Percentiles rank a stretch among this genome's conserved stretches.
Evolutionary conservation across 768 basidiomycete genomes (phyloP).

Genomic region (Baorangia bicolor): DNA sequence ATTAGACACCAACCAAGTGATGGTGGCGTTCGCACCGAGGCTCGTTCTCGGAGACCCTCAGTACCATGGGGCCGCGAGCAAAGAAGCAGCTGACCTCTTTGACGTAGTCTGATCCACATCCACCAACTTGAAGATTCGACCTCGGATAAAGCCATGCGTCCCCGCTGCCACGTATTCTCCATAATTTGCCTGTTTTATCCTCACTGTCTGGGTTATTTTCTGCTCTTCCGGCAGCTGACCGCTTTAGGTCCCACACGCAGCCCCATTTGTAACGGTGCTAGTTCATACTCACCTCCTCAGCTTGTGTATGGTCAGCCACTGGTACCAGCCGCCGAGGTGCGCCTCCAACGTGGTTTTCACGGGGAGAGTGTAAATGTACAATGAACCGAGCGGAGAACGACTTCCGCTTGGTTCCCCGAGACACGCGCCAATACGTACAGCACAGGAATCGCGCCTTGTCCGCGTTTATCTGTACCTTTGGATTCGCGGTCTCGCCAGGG

Average conservation of each 20-base stretch:
- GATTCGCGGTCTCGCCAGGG: background rate
- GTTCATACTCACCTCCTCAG: background rate
- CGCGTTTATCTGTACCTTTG: background rate
- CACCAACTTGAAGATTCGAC: background rate
- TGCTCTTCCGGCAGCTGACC: background rate
- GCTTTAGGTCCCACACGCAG: background rate
- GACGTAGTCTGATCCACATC: background rate
- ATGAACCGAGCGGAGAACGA: background rate
- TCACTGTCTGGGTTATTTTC: background rate
- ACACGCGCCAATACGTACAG: constrained; percentile 1
- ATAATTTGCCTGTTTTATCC: background rate
- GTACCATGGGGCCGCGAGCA: background rate
- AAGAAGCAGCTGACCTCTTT: background rate
- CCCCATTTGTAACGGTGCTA: background rate
- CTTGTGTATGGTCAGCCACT: background rate
- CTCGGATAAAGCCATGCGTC: background rate
- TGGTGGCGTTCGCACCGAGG: background rate
- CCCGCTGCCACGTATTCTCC: background rate
- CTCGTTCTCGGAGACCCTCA: background rate
- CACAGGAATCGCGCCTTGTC: background rate
- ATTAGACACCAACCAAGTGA: too few relatives aligned
- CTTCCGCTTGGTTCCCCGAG: background rate
- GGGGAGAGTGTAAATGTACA: background rate
- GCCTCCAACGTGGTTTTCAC: background rate
- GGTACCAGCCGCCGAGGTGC: background rate